Conservation (phyloP, 2,329 filamentous ascomycete species). For the Onygenales sp. region DNA sequence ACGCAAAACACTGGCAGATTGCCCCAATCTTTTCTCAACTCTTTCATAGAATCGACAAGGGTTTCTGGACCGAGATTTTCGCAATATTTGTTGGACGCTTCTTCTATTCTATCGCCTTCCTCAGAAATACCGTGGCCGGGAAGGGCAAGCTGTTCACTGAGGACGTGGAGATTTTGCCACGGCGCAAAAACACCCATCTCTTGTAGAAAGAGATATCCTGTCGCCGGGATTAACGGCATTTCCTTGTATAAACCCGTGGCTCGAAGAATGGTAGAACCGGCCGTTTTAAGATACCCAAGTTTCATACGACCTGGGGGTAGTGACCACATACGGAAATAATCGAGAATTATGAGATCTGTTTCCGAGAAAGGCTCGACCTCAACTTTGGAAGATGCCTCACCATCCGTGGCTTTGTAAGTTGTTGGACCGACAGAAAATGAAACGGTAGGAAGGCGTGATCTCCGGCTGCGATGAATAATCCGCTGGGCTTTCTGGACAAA, state of each 20-base stretch:
- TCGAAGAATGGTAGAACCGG: conserved; percentile 47
- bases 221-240: conserved; percentile 25
- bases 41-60: conserved; percentile 46
- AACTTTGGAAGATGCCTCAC: conserved; percentile 22
- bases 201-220: conserved; percentile 46
- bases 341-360: conserved; percentile 44
- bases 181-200: conserved; percentile 53
- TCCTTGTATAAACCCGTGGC: conserved; percentile 47
- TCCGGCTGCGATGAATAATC: conserved; percentile 32
- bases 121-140: conserved; percentile 33
- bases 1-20: conserved; percentile 51
- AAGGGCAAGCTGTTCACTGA: conserved; percentile 44
- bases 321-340: conserved; percentile 45
- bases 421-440: conserved; percentile 34
- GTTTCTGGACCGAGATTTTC: conserved; percentile 14
- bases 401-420: conserved; percentile 19
- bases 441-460: conserved; percentile 32
- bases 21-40: conserved; percentile 49
- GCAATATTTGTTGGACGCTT: conserved; percentile 21
- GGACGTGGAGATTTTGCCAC: conserved; percentile 45
- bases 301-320: conserved; percentile 32
- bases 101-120: conserved; percentile 20
- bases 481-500: conserved; percentile 37
- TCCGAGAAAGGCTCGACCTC: conserved; percentile 35
- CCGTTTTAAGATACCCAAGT: conserved; percentile 34